These are phyloP conservation scores for Dalbergia cultrata DNA, from an alignment of 306 rosid species.

Conservation along the genomic window DNA sequence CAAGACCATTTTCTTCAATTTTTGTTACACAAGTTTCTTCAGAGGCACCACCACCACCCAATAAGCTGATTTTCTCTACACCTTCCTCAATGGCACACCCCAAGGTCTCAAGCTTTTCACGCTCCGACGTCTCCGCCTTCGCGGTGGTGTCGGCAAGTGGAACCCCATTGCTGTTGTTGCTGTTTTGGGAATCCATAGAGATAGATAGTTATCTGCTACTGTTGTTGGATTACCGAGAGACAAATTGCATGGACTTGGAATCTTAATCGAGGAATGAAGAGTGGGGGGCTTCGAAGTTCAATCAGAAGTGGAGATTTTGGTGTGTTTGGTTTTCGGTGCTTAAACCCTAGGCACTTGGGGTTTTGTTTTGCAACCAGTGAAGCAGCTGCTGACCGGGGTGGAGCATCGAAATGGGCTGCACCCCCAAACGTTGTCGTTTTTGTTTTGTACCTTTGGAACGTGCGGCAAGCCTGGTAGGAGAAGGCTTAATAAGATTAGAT, in stretches of 20 bases:
- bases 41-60: conserved; percentile 29
- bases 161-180: background rate
- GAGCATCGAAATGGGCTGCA: background rate
- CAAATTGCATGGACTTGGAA: background rate
- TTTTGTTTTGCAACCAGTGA: background rate
- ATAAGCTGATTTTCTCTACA: conserved; percentile 64
- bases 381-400: background rate
- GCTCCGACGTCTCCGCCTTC: background rate
- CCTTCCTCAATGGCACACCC: conserved; percentile 53
- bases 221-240: background rate
- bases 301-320: background rate
- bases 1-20: conserved; percentile 13
- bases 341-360: background rate
- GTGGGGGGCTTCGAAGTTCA: background rate
- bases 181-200: background rate
- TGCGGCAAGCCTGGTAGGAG: too few species aligned
- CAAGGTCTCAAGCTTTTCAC: conserved; percentile 40
- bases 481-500: too few species aligned
- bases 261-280: background rate
- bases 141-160: background rate
- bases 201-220: background rate
- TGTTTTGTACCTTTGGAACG: background rate
- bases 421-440: background rate
- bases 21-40: conserved; percentile 13
- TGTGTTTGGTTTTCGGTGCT: background rate